Evolutionary conservation across 805 yeast species (phyloP).

Genomic region (Nakazawaea wyomingensis): DNA sequence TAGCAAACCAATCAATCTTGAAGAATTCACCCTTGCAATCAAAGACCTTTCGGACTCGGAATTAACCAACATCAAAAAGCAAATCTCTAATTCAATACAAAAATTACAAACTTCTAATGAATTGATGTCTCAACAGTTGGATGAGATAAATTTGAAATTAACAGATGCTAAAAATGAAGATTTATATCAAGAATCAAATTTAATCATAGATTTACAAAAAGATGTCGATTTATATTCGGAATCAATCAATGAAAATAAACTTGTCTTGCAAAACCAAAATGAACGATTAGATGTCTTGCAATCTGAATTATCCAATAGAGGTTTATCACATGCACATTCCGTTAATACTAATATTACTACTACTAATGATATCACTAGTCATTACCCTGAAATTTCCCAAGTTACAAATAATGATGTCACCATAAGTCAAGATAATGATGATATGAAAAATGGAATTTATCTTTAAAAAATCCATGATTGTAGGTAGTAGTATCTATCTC

Average conservation of each 20-base stretch:
- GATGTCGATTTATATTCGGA: constrained; percentile 50
- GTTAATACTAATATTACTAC: neutral
- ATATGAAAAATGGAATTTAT: constrained; percentile 7
- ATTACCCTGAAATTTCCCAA: no score
- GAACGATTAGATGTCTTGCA: constrained; percentile 40
- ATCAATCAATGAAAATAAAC: constrained; percentile 51
- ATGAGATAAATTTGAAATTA: constrained; percentile 20
- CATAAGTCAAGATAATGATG: constrained; percentile 11
- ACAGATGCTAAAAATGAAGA: constrained; percentile 18
- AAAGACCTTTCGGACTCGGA: constrained; percentile 38
- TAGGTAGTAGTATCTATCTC: no score
- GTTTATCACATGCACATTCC: constrained; percentile 8
- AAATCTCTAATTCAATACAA: constrained; percentile 35
- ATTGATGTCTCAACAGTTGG: constrained; percentile 38
- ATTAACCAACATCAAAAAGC: constrained; percentile 26
- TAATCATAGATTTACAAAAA: constrained; percentile 32
- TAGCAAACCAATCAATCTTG: constrained; percentile 22
- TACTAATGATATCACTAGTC: neutral
- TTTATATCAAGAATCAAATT: constrained; percentile 25
- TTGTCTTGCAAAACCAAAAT: constrained; percentile 47
- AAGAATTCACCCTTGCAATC: constrained; percentile 25
- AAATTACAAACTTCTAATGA: constrained; percentile 50
- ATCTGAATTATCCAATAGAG: constrained; percentile 44
- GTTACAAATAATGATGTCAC: no score
- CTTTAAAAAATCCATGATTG: no score